These are phyloP conservation scores for Paraurostyla sp. DNA, from an alignment of 73 alveolate species.

Conservation along the genomic window DNA sequence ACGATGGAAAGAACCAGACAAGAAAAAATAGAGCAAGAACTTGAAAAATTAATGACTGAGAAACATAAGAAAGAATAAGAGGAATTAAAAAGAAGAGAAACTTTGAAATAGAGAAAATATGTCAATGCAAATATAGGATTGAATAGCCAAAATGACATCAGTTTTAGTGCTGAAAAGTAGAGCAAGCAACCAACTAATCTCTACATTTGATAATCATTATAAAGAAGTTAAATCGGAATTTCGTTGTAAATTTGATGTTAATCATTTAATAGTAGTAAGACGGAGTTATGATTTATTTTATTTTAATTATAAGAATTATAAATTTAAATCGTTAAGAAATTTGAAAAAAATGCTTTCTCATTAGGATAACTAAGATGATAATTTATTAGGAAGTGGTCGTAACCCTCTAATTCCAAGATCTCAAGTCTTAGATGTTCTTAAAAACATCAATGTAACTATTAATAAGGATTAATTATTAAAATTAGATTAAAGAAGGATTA, in stretches of 20 bases:
- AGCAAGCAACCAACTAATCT: too few species aligned
- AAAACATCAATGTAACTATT: constrained; percentile 41
- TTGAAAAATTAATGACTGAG: not conserved
- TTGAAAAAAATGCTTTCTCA: constrained; percentile 36
- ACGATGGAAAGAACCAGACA: constrained; percentile 10
- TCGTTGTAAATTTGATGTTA: too few species aligned
- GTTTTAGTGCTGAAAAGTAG: too few species aligned
- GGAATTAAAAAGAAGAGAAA: constrained; percentile 20
- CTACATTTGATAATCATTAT: too few species aligned
- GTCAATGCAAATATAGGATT: constrained; percentile 3
- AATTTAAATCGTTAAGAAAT: constrained; percentile 48
- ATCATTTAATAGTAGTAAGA: too few species aligned
- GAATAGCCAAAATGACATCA: not conserved
- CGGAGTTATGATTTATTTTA: not conserved
- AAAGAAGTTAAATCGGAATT: too few species aligned
- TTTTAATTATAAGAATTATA: not conserved
- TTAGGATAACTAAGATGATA: not conserved
- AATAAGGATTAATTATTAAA: not conserved
- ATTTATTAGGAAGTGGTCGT: constrained; percentile 26
- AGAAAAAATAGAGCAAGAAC: not conserved
- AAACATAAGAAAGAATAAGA: constrained; percentile 6
- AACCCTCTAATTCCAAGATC: constrained; percentile 43
- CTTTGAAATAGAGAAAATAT: not conserved
- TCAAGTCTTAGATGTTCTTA: constrained; percentile 52
- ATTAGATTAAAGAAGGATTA: constrained; percentile 52